A percentile compares a stretch with the other conserved stretches of the same genome.
phyloP scores from a whole-genome alignment of 768 basidiomycete genomes.

The Thelephora ganbajun region DNA sequence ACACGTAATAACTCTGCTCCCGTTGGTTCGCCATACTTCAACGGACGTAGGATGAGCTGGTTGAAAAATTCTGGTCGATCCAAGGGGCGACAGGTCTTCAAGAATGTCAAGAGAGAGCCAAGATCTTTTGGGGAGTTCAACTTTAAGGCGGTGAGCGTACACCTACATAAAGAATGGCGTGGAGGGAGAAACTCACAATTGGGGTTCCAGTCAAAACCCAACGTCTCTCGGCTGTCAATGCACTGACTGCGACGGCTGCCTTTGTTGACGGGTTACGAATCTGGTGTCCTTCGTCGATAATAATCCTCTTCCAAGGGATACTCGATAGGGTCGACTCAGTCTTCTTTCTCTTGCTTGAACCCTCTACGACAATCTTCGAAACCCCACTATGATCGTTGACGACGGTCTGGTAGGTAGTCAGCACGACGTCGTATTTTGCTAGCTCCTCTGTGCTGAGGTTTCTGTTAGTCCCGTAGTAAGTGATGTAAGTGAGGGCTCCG shows the following conservation, averaged over 20 bases:
- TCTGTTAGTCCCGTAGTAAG: conserved; percentile 66
- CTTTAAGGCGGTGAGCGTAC: conserved; percentile 19
- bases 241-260: conserved; percentile 58
- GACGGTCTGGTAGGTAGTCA: conserved; percentile 75
- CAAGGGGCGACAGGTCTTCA: conserved; percentile 73
- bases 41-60: conserved; percentile 60
- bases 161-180: not conserved
- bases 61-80: conserved; percentile 78
- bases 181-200: conserved; percentile 42
- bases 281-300: conserved; percentile 82
- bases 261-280: conserved; percentile 83
- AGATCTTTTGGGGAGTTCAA: conserved; percentile 83
- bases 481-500: conserved; percentile 35
- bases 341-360: conserved; percentile 46
- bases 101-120: conserved; percentile 74
- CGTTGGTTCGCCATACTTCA: conserved; percentile 50
- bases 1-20: conserved; percentile 66
- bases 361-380: conserved; percentile 15
- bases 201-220: conserved; percentile 83
- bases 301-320: conserved; percentile 76
- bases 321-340: conserved; percentile 43
- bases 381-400: conserved; percentile 32
- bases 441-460: conserved; percentile 43
- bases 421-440: conserved; percentile 59
- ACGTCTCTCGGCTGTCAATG: conserved; percentile 52